Evolutionary conservation across 345 rosid genomes (phyloP).

Genomic region (Limnanthes douglasii): DNA sequence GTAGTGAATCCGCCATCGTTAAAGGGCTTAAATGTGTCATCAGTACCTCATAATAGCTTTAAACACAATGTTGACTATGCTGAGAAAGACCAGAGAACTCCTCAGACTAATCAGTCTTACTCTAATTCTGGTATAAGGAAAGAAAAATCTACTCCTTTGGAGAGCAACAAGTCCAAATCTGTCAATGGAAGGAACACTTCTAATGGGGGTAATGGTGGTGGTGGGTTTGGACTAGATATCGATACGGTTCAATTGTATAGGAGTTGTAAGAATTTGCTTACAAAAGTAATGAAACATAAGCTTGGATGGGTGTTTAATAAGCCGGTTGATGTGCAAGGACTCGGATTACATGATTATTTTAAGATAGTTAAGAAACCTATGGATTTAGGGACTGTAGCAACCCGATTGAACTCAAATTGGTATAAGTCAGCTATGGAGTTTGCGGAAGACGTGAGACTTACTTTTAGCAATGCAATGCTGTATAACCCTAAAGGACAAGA

Average conservation of each 20-base stretch:
- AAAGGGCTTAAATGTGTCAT: too few relatives aligned
- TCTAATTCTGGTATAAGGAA: conserved; percentile 9
- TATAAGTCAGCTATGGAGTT: conserved; percentile 62
- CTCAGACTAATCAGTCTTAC: conserved; percentile 16
- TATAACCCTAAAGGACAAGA: conserved; percentile 86
- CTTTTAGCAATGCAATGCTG: conserved; percentile 69
- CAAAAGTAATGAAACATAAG: conserved; percentile 71
- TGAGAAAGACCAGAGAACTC: conserved; percentile 18
- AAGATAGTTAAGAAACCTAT: conserved; percentile 64
- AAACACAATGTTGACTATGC: too few relatives aligned
- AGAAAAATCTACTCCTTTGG: conserved; percentile 14
- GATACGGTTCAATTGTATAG: conserved; percentile 31
- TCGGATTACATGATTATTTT: conserved; percentile 66
- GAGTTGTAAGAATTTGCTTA: conserved; percentile 42
- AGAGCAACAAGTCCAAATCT: conserved; percentile 32
- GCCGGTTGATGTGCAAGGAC: conserved; percentile 66
- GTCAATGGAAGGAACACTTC: conserved; percentile 10
- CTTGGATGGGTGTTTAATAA: conserved; percentile 71
- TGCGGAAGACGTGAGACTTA: conserved; percentile 75
- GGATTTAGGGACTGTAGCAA: conserved; percentile 88
- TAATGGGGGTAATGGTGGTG: conserved; percentile 12
- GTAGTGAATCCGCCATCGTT: too few relatives aligned
- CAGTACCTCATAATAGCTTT: too few relatives aligned
- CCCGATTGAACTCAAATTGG: conserved; percentile 40
- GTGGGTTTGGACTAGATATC: conserved; percentile 11